These are phyloP conservation scores for Aspergillus pseudoglaucus DNA, from an alignment of 2,329 filamentous ascomycete species.

Conservation along the genomic window DNA sequence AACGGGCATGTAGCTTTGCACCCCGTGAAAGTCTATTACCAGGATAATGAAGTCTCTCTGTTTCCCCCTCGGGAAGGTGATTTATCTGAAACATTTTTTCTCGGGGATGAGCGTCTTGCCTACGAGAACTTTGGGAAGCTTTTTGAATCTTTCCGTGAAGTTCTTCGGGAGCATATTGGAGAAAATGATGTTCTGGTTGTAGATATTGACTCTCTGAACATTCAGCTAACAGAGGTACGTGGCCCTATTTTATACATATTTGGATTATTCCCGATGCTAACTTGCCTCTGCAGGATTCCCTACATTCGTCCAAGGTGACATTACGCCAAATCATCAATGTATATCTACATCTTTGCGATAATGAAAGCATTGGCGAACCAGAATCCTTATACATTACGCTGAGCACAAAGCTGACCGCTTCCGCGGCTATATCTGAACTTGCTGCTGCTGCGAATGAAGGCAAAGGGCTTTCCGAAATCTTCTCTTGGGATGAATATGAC, in stretches of 20 bases:
- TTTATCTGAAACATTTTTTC: constrained; percentile 49
- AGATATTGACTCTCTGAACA: constrained; percentile 48
- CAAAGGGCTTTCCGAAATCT: constrained; percentile 50
- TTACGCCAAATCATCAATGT: constrained; percentile 54
- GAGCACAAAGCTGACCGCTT: constrained; percentile 48
- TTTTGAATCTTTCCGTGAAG: constrained; percentile 49
- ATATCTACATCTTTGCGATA: constrained; percentile 52
- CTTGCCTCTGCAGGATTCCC: constrained; percentile 41
- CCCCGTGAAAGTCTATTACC: constrained; percentile 51
- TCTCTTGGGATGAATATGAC: constrained; percentile 42
- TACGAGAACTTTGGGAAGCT: constrained; percentile 48
- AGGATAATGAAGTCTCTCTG: constrained; percentile 50
- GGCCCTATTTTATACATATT: background rate
- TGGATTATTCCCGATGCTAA: constrained; percentile 16
- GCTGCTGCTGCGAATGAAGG: constrained; percentile 49
- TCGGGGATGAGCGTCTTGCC: constrained; percentile 51
- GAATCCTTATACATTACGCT: constrained; percentile 55
- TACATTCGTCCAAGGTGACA: constrained; percentile 43
- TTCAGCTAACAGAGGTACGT: constrained; percentile 54
- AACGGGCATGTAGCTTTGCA: constrained; percentile 24
- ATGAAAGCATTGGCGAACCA: constrained; percentile 50
- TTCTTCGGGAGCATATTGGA: constrained; percentile 50
- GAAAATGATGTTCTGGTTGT: constrained; percentile 54
- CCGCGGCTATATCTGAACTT: constrained; percentile 47
- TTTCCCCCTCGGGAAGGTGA: constrained; percentile 52